Percentiles rank a stretch among this genome's conserved stretches.
Evolutionary conservation across 2,329 filamentous ascomycete genomes (phyloP).

Genomic region (Epichloe elymi): DNA sequence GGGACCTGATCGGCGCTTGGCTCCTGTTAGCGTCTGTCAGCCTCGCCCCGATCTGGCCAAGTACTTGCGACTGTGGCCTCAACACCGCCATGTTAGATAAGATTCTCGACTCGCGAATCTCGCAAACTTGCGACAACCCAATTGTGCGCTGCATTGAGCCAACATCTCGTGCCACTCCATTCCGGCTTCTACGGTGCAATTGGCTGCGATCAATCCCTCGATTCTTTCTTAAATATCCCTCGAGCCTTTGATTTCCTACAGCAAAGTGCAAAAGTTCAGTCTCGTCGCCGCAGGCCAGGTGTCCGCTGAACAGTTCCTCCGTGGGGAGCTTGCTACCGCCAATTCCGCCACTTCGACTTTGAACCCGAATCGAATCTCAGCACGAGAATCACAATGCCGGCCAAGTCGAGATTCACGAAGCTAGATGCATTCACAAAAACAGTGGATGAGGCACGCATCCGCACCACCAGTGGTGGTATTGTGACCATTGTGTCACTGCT

Average conservation of each 20-base stretch:
- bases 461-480: slow-evolving; percentile 88
- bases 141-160: neutral
- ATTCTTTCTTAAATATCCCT: neutral
- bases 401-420: slow-evolving; percentile 88
- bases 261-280: neutral
- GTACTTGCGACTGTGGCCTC: slow-evolving; percentile 25
- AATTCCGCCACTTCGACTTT: neutral
- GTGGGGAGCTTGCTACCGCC: neutral
- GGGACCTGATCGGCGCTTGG: neutral
- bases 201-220: neutral
- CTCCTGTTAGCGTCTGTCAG: neutral
- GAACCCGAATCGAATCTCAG: neutral
- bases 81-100: neutral
- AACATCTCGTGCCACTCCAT: neutral
- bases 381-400: slow-evolving; percentile 49
- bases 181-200: neutral
- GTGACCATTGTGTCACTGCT: slow-evolving; percentile 86
- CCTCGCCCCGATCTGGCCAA: neutral
- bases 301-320: neutral
- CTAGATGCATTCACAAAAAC: slow-evolving; percentile 99
- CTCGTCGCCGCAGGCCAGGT: neutral
- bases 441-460: slow-evolving; percentile 91
- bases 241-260: neutral
- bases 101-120: neutral
- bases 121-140: neutral